phyloP scores from a whole-genome alignment of 2,329 filamentous ascomycete genomes.

The Trichoderma koningii region DNA sequence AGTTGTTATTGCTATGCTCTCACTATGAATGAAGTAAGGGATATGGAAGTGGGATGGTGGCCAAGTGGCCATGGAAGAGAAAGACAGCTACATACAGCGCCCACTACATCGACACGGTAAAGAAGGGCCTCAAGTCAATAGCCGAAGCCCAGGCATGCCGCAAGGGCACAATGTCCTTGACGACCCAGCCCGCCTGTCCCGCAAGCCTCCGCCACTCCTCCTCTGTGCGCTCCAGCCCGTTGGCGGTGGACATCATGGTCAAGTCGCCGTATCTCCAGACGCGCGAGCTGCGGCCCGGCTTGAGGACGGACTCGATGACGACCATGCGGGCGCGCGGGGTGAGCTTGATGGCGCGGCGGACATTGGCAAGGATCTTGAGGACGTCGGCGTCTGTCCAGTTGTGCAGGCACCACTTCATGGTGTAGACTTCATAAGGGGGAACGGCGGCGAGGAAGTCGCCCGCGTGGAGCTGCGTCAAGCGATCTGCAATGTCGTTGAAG shows the following conservation, averaged over 20 bases:
- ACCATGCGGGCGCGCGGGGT: conserved; percentile 38
- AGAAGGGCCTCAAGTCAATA: conserved; percentile 18
- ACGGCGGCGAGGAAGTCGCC: conserved; percentile 45
- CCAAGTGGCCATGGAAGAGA: no score
- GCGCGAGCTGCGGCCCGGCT: conserved; percentile 35
- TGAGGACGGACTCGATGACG: conserved; percentile 43
- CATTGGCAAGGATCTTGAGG: conserved; percentile 34
- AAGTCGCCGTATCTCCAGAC: conserved; percentile 45
- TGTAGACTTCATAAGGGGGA: conserved; percentile 37
- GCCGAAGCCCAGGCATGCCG: conserved; percentile 19
- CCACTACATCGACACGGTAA: neutral
- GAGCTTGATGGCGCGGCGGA: conserved; percentile 37
- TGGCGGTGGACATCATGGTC: conserved; percentile 44
- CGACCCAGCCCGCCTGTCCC: conserved; percentile 37
- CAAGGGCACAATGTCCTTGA: conserved; percentile 11
- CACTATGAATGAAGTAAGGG: no score
- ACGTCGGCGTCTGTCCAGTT: conserved; percentile 44
- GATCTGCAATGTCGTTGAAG: conserved; percentile 39
- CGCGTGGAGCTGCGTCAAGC: conserved; percentile 34
- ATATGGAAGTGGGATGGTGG: no score
- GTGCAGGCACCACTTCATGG: conserved; percentile 47
- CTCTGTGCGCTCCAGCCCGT: conserved; percentile 40
- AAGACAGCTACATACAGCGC: no score
- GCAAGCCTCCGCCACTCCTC: conserved; percentile 38
- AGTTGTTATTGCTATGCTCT: no score